Percentiles rank a stretch among this genome's conserved stretches.
phyloP scores from a whole-genome alignment of 2,329 filamentous ascomycete genomes.

The Mycocentrospora acerina region DNA sequence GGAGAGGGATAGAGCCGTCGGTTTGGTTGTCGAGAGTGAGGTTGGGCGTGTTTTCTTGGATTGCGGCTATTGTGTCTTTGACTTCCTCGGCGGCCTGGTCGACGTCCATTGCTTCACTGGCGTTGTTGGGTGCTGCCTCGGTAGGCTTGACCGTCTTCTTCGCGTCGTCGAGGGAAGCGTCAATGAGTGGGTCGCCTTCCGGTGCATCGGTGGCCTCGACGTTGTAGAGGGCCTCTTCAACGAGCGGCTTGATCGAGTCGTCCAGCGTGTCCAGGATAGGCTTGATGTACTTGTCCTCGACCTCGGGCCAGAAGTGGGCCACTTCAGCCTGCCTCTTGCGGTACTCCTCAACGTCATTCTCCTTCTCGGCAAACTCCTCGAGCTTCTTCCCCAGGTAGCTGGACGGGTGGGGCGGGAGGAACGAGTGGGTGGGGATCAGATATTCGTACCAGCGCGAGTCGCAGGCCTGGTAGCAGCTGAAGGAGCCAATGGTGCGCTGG shows the following conservation, averaged over 20 bases:
- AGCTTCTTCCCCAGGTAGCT: conserved; percentile 83
- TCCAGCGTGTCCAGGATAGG: conserved; percentile 63
- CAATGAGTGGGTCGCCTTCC: conserved; percentile 37
- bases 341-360: conserved; percentile 70
- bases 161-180: conserved; percentile 28
- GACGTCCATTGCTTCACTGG: conserved; percentile 8
- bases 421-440: conserved; percentile 87
- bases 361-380: conserved; percentile 73
- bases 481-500: conserved; percentile 82
- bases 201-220: conserved; percentile 34
- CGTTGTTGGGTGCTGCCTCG: conserved; percentile 9
- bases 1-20: conserved; percentile 33
- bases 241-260: conserved; percentile 62
- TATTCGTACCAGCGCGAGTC: conserved; percentile 98
- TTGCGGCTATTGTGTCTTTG: conserved; percentile 23
- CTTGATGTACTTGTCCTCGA: conserved; percentile 79
- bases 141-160: conserved; percentile 7
- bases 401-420: conserved; percentile 87
- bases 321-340: conserved; percentile 73
- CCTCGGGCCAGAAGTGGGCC: conserved; percentile 75
- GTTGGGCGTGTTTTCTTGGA: conserved; percentile 27
- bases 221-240: conserved; percentile 61
- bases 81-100: conserved; percentile 18
- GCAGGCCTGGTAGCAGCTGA: conserved; percentile 92
- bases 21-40: conserved; percentile 28